Evolutionary conservation across 108 stramenopile species (phyloP).

Genomic region (Nitzschia sp.): DNA sequence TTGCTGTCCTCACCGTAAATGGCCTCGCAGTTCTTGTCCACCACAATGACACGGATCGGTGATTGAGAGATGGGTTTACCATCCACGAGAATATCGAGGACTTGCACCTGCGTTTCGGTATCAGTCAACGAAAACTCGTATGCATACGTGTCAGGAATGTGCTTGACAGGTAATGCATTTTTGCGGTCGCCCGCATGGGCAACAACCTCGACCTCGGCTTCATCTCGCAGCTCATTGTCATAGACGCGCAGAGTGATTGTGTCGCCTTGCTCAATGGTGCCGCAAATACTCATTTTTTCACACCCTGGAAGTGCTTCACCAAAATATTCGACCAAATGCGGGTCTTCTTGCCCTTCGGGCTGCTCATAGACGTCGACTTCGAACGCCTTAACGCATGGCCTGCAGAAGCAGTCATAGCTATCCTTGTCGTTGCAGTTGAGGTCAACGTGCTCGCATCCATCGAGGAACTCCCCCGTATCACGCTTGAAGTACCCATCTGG

Average conservation of each 20-base stretch:
- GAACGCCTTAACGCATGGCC: conserved; percentile 36
- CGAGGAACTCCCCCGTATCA: neutral
- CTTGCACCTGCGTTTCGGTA: neutral
- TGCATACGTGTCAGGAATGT: neutral
- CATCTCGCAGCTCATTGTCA: conserved; percentile 21
- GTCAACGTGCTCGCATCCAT: neutral
- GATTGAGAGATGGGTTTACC: conserved; percentile 30
- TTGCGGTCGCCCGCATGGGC: neutral
- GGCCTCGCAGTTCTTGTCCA: neutral
- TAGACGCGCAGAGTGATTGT: conserved; percentile 1
- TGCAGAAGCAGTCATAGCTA: conserved; percentile 17
- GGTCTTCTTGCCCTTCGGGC: neutral
- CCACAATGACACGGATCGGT: conserved; percentile 33
- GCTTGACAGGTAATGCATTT: neutral
- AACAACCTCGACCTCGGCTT: neutral
- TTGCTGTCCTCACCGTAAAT: neutral
- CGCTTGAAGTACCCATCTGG: conserved; percentile 18
- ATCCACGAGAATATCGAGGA: conserved; percentile 29
- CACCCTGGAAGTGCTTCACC: conserved; percentile 23
- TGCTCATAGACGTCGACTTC: conserved; percentile 26
- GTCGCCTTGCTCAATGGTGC: conserved; percentile 4
- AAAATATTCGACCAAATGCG: conserved; percentile 16
- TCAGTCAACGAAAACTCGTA: conserved; percentile 24
- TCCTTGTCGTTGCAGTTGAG: conserved; percentile 6
- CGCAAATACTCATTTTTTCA: conserved; percentile 31